Percentiles rank a stretch among this genome's conserved stretches.
phyloP scores from a whole-genome alignment of 345 rosid genomes.

The Turritis glabra region DNA sequence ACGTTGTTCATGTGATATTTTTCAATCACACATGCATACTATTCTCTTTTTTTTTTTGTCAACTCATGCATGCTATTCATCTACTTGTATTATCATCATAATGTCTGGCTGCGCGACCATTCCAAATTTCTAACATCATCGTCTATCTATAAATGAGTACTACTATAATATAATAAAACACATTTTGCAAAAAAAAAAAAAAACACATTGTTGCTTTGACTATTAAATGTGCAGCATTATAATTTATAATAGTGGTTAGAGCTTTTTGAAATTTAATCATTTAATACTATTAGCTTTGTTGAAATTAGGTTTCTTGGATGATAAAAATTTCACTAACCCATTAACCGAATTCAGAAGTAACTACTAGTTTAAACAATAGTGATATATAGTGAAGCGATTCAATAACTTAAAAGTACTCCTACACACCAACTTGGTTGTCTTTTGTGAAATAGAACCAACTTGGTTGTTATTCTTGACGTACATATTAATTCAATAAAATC shows the following conservation, averaged over 20 bases:
- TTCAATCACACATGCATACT: slow-evolving; percentile 7
- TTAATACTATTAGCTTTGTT: slow-evolving; percentile 2
- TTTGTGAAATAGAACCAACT: too few relatives aligned
- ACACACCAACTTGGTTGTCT: not conserved
- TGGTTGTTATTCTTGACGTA: not conserved
- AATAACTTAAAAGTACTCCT: not conserved
- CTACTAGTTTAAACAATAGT: not conserved
- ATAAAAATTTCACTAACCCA: slow-evolving; percentile 13
- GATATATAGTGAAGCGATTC: not conserved
- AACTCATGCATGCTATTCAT: slow-evolving; percentile 23
- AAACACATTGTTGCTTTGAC: slow-evolving; percentile 38
- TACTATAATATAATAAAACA: not conserved
- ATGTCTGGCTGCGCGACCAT: slow-evolving; percentile 36
- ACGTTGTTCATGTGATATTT: slow-evolving; percentile 32
- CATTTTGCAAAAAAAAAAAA: too few relatives aligned
- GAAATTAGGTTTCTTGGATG: slow-evolving; percentile 28
- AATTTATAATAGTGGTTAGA: slow-evolving; percentile 27
- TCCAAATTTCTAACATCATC: slow-evolving; percentile 4
- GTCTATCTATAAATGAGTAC: not conserved
- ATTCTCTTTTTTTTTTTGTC: too few relatives aligned
- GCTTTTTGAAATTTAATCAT: not conserved
- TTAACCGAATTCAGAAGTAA: not conserved
- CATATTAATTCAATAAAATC: not conserved
- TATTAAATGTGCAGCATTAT: slow-evolving; percentile 12
- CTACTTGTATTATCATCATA: slow-evolving; percentile 27